Evolutionary conservation across 2,329 filamentous ascomycete species (phyloP).

Genomic region (Elsinoe fawcettii): DNA sequence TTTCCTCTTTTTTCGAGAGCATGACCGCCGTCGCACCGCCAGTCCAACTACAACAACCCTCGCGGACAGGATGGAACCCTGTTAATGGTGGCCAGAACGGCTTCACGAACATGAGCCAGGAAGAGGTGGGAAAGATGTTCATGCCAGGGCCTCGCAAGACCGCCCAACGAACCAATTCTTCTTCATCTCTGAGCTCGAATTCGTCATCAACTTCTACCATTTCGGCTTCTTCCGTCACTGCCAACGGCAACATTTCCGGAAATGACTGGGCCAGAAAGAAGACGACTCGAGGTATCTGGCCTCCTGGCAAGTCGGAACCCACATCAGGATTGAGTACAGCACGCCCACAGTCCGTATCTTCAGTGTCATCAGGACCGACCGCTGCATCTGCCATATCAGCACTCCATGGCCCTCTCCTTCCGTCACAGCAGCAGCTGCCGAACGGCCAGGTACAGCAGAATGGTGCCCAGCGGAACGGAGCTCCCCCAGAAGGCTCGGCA

Average conservation of each 20-base stretch:
- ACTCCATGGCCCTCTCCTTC: conserved; percentile 55
- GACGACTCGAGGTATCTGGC: conserved; percentile 52
- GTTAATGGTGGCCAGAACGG: conserved; percentile 52
- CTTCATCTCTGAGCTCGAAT: conserved; percentile 65
- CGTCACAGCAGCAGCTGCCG: conserved; percentile 63
- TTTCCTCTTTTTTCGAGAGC: conserved; percentile 17
- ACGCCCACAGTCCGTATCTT: conserved; percentile 54
- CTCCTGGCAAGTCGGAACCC: conserved; percentile 57
- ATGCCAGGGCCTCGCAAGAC: conserved; percentile 69
- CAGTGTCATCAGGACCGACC: conserved; percentile 50
- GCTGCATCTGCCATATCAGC: conserved; percentile 56
- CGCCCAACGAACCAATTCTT: conserved; percentile 80
- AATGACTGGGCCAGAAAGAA: conserved; percentile 43
- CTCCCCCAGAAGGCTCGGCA: conserved; percentile 54
- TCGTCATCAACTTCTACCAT: conserved; percentile 60
- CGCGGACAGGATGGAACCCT: conserved; percentile 55
- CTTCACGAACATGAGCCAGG: conserved; percentile 65
- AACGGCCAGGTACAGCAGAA: conserved; percentile 54
- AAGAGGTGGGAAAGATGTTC: conserved; percentile 71
- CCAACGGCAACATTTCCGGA: conserved; percentile 15
- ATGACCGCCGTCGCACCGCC: conserved; percentile 63
- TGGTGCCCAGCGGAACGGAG: conserved; percentile 31
- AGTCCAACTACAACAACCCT: conserved; percentile 54
- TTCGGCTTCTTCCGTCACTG: conserved; percentile 36
- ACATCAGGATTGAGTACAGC: conserved; percentile 55